Base-by-base conservation (phyloP, 345 rosid species). In the Lepidium africanum region DNA sequence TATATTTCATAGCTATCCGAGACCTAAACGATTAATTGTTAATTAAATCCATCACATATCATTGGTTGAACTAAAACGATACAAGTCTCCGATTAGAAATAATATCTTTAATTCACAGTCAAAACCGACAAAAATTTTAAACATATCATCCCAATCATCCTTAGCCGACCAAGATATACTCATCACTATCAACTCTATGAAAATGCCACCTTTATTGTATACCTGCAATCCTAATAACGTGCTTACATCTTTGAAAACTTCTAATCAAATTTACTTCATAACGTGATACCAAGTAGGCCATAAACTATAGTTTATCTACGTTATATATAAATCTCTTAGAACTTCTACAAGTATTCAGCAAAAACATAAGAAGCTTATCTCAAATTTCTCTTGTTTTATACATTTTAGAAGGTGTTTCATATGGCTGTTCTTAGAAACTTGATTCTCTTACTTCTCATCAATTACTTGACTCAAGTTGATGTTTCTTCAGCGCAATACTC, bases 251-350 rank as follows among this genome's bases (percentile, higher is more conserved):
- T 43, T 74, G 52, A 61, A 49, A 64, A 56, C 5, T 15, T 54
- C 7, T 57, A 30, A 30, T 56, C 70, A 47, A 9, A 35, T 66
- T 39, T 60, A 60, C 63, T 45, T 25, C n/a, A 42, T 25, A 45
- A 74, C 78, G 78, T 74, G 78, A 46, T 46, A 32, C 51, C 78
- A 53, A 74, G 65, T 74, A 74, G 58, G 64, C 69, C 46, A 3
- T 51, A 36, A 43, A 25, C 30, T 59, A 74, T 35, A 6, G 10
- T 17, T 32, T 49, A 5, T 59, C 14, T 42, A 13, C 59, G 40
- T 50, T 39, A 48, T 25, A 52, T 5, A 55, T 9, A 48, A 15
- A 16, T 16, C 5, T 39, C 10, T 19, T 50, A 14, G 11, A 66
- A 19, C 41, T 58, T 51, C 16, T 65, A 36, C 43, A 67, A 59